Percentiles rank a stretch among this genome's conserved stretches.
Evolutionary conservation across 805 yeast species (phyloP).

Genomic region (Wickerhamiella kurtzmanii): DNA sequence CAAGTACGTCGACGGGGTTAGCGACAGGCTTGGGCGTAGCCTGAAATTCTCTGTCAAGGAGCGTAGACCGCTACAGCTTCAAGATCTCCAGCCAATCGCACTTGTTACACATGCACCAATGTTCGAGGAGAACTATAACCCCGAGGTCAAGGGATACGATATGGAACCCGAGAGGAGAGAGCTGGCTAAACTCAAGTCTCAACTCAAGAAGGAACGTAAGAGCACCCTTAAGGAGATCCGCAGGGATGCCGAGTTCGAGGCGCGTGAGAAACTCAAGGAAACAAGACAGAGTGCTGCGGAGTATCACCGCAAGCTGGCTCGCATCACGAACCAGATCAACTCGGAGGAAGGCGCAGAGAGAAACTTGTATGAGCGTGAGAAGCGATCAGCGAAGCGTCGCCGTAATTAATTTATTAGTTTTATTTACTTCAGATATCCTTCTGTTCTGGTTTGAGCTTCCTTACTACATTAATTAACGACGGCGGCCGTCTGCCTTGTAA

Average conservation of each 20-base stretch:
- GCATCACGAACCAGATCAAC: slow-evolving; percentile 70
- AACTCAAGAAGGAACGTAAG: slow-evolving; percentile 85
- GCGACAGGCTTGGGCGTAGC: slow-evolving; percentile 37
- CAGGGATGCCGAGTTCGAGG: slow-evolving; percentile 73
- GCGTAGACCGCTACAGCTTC: slow-evolving; percentile 63
- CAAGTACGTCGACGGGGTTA: slow-evolving; percentile 4
- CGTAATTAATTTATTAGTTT: background rate
- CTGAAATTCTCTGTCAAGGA: slow-evolving; percentile 35
- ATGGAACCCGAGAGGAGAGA: slow-evolving; percentile 71
- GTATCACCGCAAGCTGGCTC: slow-evolving; percentile 83
- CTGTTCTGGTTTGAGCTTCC: background rate
- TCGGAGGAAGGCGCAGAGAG: slow-evolving; percentile 93
- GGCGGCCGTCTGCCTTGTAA: slow-evolving; percentile 32
- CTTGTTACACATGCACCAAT: slow-evolving; percentile 78
- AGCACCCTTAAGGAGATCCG: slow-evolving; percentile 79
- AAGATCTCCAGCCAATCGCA: slow-evolving; percentile 70
- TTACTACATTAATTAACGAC: background rate
- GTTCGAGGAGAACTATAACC: slow-evolving; percentile 91
- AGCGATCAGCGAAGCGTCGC: slow-evolving; percentile 32
- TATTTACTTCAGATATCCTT: background rate
- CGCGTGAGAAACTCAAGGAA: slow-evolving; percentile 69
- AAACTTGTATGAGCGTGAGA: slow-evolving; percentile 82
- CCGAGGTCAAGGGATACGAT: slow-evolving; percentile 86
- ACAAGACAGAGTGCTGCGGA: slow-evolving; percentile 62
- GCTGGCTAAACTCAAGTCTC: slow-evolving; percentile 64